phyloP scores from a whole-genome alignment of 176 grass and related monocot genomes.

The Avena insularis region DNA sequence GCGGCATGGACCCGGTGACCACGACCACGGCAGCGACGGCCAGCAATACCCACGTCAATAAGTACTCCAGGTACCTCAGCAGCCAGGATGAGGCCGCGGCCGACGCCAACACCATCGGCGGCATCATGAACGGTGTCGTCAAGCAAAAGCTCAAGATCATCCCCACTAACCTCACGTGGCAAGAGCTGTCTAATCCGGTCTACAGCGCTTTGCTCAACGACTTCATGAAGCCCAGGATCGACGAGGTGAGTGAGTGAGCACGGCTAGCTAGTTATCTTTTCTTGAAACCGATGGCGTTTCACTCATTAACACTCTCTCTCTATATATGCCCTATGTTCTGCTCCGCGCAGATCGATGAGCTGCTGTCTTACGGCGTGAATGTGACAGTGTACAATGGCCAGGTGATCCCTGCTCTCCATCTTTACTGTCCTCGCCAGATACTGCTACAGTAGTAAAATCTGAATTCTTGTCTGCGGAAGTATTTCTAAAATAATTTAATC shows the following conservation, averaged over 20 bases:
- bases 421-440: not conserved
- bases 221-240: slow-evolving; percentile 77
- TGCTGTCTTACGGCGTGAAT: slow-evolving; percentile 47
- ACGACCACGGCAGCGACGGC: not conserved
- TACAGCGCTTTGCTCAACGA: slow-evolving; percentile 51
- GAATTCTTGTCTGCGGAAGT: too few species aligned
- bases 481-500: not conserved
- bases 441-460: not conserved
- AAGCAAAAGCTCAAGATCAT: slow-evolving; percentile 77
- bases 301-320: too few species aligned
- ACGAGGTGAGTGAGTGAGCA: slow-evolving; percentile 49
- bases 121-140: slow-evolving; percentile 70
- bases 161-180: slow-evolving; percentile 55
- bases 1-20: slow-evolving; percentile 43
- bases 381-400: slow-evolving; percentile 68
- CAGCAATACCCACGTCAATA: not conserved
- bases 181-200: slow-evolving; percentile 14
- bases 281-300: not conserved
- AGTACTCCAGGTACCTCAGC: slow-evolving; percentile 55
- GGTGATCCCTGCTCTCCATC: slow-evolving; percentile 17
- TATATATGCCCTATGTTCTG: not conserved
- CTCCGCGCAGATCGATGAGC: slow-evolving; percentile 47
- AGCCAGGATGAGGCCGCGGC: slow-evolving; percentile 24
- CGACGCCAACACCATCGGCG: slow-evolving; percentile 21
- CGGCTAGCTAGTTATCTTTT: not conserved